Evolutionary conservation across 75 land plant species (phyloP), one percentile per base, ranked within the genome.

Genomic region (Pinus albicaulis): DNA sequence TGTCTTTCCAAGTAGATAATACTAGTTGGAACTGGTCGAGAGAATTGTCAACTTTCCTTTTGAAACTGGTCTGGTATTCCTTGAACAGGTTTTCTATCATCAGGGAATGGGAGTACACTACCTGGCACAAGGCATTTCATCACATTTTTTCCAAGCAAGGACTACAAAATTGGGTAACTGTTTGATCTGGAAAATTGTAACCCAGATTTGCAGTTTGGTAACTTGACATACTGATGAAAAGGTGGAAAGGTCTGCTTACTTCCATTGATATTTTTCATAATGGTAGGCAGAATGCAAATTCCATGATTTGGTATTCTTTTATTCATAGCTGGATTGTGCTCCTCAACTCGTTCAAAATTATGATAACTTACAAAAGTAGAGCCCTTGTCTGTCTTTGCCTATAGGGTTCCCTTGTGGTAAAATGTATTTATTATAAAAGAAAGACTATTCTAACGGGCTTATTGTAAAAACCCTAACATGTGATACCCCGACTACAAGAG

Each of bases 151-250:
- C 48, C 41, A 28, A 36, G n/a, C 11, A 44, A 20, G 23, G 52
- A 34, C 23, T 41, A 23, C 71, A 68, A 20, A 20, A 23, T 68
- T 44, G 3, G 15, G 71, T 68, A 20, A 41, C 31, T 20, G 22
- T 68, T 68, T 19, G 34, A 24, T 23, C 7, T 68, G 71, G 71
- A 68, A 41, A 41, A 68, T 68, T 20, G 1, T 38, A 44, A 8
- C 44, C 52, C 22, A 68, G 22, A 68, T 36, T 28, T 41, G 48
- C 53, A 68, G 48, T 41, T 66, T 36, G 71, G 71, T 41, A 64
- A 64, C 68, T 64, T 64, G 68, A 64, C 14, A 68, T 68, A 20
- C 13, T 19, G 12, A 68, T 68, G 52, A 68, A 68, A 68, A 41
- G 53, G 13, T 68, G 44, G 71, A 17, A 68, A 68, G 23, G 71